Percentiles rank a stretch among this genome's conserved stretches.
Evolutionary conservation across 1,284 basidiomycete genomes (phyloP).

Genomic region (Mrakiaceae sp.): DNA sequence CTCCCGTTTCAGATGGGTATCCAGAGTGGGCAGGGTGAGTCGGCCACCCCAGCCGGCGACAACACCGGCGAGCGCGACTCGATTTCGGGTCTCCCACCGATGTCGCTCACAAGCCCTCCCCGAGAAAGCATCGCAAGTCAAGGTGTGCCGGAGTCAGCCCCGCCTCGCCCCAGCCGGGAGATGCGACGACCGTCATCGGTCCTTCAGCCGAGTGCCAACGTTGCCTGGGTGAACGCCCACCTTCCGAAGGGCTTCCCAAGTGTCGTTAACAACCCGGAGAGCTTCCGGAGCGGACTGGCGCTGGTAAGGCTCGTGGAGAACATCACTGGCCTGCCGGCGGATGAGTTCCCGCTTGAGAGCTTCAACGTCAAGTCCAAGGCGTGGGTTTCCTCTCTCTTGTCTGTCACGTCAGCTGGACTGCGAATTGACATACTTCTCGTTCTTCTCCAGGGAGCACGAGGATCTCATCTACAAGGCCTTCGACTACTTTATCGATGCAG

Average conservation of each 20-base stretch:
- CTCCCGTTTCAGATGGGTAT: slow-evolving; percentile 28
- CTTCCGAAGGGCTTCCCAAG: slow-evolving; percentile 54
- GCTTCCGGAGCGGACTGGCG: slow-evolving; percentile 49
- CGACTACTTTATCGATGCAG: slow-evolving; percentile 63
- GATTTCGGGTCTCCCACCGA: no score
- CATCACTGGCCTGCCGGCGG: slow-evolving; percentile 45
- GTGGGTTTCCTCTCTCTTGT: no score
- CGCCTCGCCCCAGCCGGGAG: slow-evolving; percentile 31
- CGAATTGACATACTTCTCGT: no score
- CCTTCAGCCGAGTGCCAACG: background rate
- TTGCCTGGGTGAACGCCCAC: slow-evolving; percentile 65
- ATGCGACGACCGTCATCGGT: slow-evolving; percentile 27
- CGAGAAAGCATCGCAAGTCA: no score
- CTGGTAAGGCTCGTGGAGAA: slow-evolving; percentile 62
- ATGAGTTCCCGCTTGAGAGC: slow-evolving; percentile 34
- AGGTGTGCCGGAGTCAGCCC: slow-evolving; percentile 3
- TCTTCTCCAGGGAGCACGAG: slow-evolving; percentile 7
- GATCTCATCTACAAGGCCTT: slow-evolving; percentile 29
- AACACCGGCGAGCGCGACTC: background rate
- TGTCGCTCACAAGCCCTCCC: no score
- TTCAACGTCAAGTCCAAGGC: slow-evolving; percentile 36
- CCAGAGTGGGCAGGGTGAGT: slow-evolving; percentile 4
- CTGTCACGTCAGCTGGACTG: no score
- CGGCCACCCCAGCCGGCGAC: background rate
- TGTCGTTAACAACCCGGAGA: slow-evolving; percentile 43